Percentiles rank a stretch among this genome's conserved stretches.
Conservation (phyloP, 1,139 yeast species). For the Starmera stellimalicola region DNA sequence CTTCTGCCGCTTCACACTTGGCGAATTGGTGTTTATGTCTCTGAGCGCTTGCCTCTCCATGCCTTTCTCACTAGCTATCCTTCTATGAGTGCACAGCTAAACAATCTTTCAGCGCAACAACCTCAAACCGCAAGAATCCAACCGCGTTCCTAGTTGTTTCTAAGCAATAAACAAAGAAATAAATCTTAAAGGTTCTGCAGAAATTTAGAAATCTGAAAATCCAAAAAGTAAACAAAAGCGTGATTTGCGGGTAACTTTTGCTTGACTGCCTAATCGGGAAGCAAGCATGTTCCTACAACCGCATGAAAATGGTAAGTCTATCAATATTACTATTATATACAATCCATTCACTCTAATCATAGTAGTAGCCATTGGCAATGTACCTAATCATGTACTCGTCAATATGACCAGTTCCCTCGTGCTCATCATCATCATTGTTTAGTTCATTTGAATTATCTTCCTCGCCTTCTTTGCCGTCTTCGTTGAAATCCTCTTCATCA, state of each 20-base stretch:
- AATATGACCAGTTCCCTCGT: slow-evolving; percentile 77
- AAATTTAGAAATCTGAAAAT: no score
- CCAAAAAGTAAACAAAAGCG: not conserved
- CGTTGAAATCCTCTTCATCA: slow-evolving; percentile 80
- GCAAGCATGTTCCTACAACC: slow-evolving; percentile 1
- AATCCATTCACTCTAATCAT: slow-evolving; percentile 26
- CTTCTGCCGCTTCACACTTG: slow-evolving; percentile 18
- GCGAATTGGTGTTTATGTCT: slow-evolving; percentile 17
- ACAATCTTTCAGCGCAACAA: no score
- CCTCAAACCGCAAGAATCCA: no score
- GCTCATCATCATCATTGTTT: slow-evolving; percentile 35
- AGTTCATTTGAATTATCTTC: not conserved
- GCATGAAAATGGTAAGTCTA: not conserved
- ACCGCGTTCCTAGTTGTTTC: no score
- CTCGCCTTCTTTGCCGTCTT: slow-evolving; percentile 19
- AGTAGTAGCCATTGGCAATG: slow-evolving; percentile 74
- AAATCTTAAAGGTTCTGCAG: no score
- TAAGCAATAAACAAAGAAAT: no score
- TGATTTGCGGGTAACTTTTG: not conserved
- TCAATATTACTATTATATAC: not conserved
- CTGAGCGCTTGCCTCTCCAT: slow-evolving; percentile 13
- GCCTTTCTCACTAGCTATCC: no score
- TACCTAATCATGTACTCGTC: slow-evolving; percentile 95
- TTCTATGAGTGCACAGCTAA: no score
- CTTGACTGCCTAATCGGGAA: not conserved